These are phyloP conservation scores for Cystobasidium slooffiae DNA, from an alignment of 1,284 basidiomycete genomes.

Conservation along the genomic window DNA sequence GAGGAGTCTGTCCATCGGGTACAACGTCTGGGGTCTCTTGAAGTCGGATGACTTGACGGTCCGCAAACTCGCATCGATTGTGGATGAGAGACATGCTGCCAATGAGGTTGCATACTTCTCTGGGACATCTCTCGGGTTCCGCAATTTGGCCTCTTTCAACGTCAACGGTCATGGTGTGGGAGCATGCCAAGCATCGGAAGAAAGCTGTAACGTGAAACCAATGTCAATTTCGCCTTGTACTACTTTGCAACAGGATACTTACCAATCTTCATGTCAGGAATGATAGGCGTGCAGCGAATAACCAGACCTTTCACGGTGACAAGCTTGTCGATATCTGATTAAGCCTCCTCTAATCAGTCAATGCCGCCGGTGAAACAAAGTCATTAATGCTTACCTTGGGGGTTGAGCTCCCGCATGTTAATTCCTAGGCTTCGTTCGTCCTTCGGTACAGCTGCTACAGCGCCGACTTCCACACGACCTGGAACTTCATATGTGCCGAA, in stretches of 20 bases:
- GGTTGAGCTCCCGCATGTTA: constrained; percentile 91
- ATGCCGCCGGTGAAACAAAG: background rate
- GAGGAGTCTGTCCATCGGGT: constrained; percentile 96
- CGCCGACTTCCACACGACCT: constrained; percentile 34
- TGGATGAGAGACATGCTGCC: constrained; percentile 94
- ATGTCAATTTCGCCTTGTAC: background rate
- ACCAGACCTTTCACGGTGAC: constrained; percentile 95
- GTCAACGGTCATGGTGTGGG: constrained; percentile 90
- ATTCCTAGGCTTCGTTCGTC: constrained; percentile 56
- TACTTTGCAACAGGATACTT: constrained; percentile 33
- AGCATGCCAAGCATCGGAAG: constrained; percentile 95
- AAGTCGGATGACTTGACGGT: constrained; percentile 90
- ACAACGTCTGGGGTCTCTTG: constrained; percentile 98
- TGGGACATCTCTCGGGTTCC: constrained; percentile 87
- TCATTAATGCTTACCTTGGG: constrained; percentile 66
- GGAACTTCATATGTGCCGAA: constrained; percentile 64
- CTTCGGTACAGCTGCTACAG: constrained; percentile 27
- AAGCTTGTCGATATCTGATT: constrained; percentile 91
- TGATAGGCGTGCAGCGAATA: constrained; percentile 94
- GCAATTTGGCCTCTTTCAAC: constrained; percentile 95
- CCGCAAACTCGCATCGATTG: constrained; percentile 94
- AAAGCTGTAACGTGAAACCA: constrained; percentile 67
- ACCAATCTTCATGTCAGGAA: constrained; percentile 92
- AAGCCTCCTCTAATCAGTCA: background rate
- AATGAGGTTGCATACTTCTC: constrained; percentile 83